Evolutionary conservation across 139 green algal genomes (phyloP).

Genomic region (Gonium pectorale): DNA sequence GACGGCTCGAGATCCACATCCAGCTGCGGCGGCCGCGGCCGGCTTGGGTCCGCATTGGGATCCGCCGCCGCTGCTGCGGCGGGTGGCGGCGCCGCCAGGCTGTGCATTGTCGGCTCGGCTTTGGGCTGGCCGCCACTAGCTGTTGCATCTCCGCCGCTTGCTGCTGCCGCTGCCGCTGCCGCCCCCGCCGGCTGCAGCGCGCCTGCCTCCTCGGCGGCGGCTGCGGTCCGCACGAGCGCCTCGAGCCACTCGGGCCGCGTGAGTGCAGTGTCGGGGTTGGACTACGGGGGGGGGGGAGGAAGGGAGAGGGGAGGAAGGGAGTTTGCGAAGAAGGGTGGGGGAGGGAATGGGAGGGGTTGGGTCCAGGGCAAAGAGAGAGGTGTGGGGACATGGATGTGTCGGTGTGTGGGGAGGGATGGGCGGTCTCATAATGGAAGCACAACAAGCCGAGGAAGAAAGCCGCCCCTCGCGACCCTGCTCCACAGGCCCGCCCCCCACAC

Average conservation of each 20-base stretch:
- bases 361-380: not conserved
- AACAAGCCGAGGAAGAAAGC: not conserved
- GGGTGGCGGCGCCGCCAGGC: not conserved
- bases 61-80: not conserved
- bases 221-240: conserved; percentile 54
- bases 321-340: not conserved
- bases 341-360: not conserved
- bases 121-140: not conserved
- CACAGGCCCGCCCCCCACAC: not conserved
- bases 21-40: too few relatives aligned
- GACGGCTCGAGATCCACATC: not conserved
- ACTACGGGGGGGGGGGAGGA: not conserved
- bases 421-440: too few relatives aligned
- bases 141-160: not conserved
- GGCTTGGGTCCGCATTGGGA: too few relatives aligned
- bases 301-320: not conserved
- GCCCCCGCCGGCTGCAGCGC: conserved; percentile 46
- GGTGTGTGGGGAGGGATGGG: not conserved
- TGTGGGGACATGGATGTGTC: not conserved
- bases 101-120: not conserved
- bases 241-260: conserved; percentile 75
- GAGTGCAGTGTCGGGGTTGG: conserved; percentile 64
- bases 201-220: too few relatives aligned
- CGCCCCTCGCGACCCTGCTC: not conserved
- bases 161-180: not conserved